Evolutionary conservation across 2,329 filamentous ascomycete species (phyloP).

Genomic region (Fusarium newnesense): DNA sequence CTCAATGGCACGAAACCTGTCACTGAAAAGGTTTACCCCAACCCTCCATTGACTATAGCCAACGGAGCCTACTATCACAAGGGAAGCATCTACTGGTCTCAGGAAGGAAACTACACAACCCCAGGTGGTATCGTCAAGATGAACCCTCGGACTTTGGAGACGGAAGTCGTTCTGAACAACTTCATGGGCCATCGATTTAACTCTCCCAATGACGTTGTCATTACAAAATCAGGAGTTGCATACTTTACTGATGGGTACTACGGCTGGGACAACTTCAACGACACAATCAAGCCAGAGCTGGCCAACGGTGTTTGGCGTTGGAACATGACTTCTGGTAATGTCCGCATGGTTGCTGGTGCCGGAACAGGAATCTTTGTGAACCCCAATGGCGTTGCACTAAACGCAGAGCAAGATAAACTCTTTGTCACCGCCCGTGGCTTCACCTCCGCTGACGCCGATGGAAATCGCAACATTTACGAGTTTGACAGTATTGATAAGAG

Average conservation of each 20-base stretch:
- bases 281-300: not conserved
- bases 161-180: not conserved
- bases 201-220: not conserved
- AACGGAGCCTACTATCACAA: not conserved
- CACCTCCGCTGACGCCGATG: no score
- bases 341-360: no score
- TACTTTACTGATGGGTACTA: not conserved
- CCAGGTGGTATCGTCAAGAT: not conserved
- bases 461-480: no score
- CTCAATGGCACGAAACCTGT: no score
- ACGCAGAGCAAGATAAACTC: no score
- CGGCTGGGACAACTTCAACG: not conserved
- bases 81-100: not conserved
- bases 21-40: no score
- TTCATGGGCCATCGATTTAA: not conserved
- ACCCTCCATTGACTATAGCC: no score
- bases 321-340: not conserved
- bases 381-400: no score
- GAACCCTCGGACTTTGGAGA: not conserved
- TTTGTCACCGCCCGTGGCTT: no score
- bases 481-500: no score
- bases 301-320: not conserved
- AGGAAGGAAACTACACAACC: not conserved
- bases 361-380: no score
- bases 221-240: not conserved